Evolutionary conservation across 192 early-diverging fungal genomes (phyloP), one percentile per base, ranked within the genome.

Genomic region (Backusella sp.): DNA sequence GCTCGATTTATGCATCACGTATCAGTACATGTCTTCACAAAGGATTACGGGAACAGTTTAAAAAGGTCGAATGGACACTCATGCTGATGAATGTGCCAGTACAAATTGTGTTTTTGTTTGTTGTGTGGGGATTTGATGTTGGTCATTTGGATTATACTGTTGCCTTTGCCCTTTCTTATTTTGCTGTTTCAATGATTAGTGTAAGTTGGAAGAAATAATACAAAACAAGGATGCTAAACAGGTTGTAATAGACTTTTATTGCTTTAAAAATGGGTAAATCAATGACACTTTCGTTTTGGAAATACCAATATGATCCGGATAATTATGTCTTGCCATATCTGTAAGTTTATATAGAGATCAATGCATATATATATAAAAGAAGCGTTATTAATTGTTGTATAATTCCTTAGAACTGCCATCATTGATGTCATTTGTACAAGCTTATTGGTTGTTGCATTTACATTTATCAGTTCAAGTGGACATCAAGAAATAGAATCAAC

Each of bases 271-370:
- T 94, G 75, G 89, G 87, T 21, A 85, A 86, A 56, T 76, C 78
- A 14, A 86, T 88, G 66, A 92, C 91, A 19, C 75, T 81, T 9
- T 46, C 77, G 17, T 85, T 91, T 59, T 94, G 93, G 93, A 73
- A 80, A n/a, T 77, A 84, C n/a, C 84, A 87, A 15, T 92, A 94
- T 65, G 92, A 94, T 70, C 93, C 93, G 14, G 93, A 94, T 68
- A 92, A 94, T 80, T 94, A 90, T 79, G 87, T 85, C 0, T 56
- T 88, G 36, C 88, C 88, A 0, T 87, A 88, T 71, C 41, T 90
- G 88, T 89, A 86, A 88, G 88, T 84, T 34, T 28, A 6, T 69
- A 46, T 11, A 28, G 6, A 15, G 6, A 66, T 11, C 11, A 69
- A 30, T 32, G 9, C 65, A 68, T 46, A 19, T 68, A 72, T 42